Base-by-base conservation (phyloP, 2,329 filamentous ascomycete species). In the Penicillium verrucosum region DNA sequence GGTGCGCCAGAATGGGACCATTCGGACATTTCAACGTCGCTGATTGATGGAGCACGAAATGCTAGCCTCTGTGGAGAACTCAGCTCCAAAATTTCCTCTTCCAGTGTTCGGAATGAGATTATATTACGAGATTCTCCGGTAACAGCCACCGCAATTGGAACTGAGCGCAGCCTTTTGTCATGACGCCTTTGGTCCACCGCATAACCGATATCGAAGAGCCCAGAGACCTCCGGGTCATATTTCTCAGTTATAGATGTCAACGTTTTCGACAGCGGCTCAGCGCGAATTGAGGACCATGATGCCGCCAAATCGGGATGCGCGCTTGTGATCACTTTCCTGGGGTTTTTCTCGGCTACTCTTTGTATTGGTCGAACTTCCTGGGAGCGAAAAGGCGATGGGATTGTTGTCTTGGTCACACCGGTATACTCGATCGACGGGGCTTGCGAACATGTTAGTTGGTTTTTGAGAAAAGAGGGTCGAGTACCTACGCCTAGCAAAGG, bases 1-100 rank as follows among this genome's bases (percentile, higher is more conserved):
- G 81, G 78, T 3, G 77, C 75, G 14, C 78, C 78, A 49, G 73
- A 71, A 30, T 76, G 74, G 32, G 72, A 72, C 82, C 82, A 86
- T 61, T 75, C 76, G 7, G 74, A 74, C 50, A 69, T 70, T 32
- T 81, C 78, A 25, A 73, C 69, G 45, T 69, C 59, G n/a, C 71
- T 70, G 29, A 80, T 67, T 1, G 73, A 73, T 7, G 77, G 77
- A 1, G 79, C 59, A 68, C 71, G 55, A 77, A 68, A 68, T 67
- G 40, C 42, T 12, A 34, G 52, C 32, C 40, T 56, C 37, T 61
- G 53, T 40, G 58, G 52, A 36, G 7, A 44, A 11, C 42, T 60
- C 32, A 69, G 55, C 43, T 70, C 62, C 27, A 67, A 59, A 5
- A 44, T 57, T 46, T 74, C 68, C 21, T 73, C 67, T 27, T 66